A percentile compares a stretch with the other conserved stretches of the same genome.
Conservation (phyloP, 331 rosid genomes). For the Rosa hybrid region DNA sequence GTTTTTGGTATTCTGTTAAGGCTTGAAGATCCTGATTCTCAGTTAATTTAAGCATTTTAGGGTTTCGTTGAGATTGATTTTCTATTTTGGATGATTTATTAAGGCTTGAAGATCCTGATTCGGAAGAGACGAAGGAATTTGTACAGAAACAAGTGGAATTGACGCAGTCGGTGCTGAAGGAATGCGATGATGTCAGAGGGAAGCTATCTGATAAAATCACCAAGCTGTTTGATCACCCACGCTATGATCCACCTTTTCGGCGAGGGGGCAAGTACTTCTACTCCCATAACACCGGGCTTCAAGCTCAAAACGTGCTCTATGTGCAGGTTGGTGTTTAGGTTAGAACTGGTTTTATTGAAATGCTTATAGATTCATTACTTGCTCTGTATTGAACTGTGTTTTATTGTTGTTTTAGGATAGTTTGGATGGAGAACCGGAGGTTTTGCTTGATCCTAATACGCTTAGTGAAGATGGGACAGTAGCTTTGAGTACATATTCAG, state of each 20-base stretch:
- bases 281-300: slow-evolving; percentile 88
- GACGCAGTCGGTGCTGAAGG: slow-evolving; percentile 65
- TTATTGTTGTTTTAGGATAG: slow-evolving; percentile 53
- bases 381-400: not conserved
- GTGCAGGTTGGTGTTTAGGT: slow-evolving; percentile 62
- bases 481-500: slow-evolving; percentile 52
- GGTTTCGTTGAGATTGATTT: not conserved
- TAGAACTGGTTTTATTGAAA: slow-evolving; percentile 8
- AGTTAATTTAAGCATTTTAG: not conserved
- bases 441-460: slow-evolving; percentile 80
- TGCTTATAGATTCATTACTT: not conserved
- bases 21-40: slow-evolving; percentile 89
- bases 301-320: slow-evolving; percentile 68
- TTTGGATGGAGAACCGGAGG: slow-evolving; percentile 81
- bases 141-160: slow-evolving; percentile 72
- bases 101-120: slow-evolving; percentile 97
- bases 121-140: slow-evolving; percentile 82
- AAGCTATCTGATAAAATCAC: slow-evolving; percentile 69
- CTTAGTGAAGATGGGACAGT: slow-evolving; percentile 91
- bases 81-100: too few species aligned
- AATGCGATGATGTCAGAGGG: slow-evolving; percentile 67
- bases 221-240: slow-evolving; percentile 85
- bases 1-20: slow-evolving; percentile 15
- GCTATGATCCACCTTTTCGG: slow-evolving; percentile 66
- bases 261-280: slow-evolving; percentile 72